Evolutionary conservation across 257 asterid species (phyloP), one percentile per base, ranked within the genome.

Genomic region (Mitragyna speciosa): DNA sequence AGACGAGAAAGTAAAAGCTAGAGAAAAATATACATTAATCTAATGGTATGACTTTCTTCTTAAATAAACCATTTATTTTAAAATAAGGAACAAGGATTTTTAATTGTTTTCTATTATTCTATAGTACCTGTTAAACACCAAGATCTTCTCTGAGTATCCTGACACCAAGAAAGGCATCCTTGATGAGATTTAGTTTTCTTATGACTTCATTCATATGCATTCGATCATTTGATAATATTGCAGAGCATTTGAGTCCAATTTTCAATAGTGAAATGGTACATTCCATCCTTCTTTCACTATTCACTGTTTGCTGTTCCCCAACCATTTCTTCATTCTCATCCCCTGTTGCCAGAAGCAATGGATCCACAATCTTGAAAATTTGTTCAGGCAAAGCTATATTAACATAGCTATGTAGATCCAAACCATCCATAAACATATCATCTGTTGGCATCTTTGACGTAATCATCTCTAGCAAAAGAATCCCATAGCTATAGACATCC

Each of bases 321-420:
- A 30, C 9, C 19, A 6, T 41, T 69, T 41, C 51, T 39, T 16
- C 17, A 10, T 20, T 58, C 0, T 22, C 65, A 6, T 58, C 65
- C 39, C 48, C 30, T 10, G 2, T 17, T 68, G 72, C 4, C 14
- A 68, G 72, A 68, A 36, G 49, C 1, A 1, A 36, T 5, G 72
- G 49, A 24, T 68, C 49, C 1, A 39, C 48, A 26, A 69, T 69
- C 73, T 17, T 22, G 11, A 1, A 2, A 39, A 69, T 31, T 39
- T 39, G 51, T 36, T 16, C 73, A 19, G 51, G 6, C 51, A 69
- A 6, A 19, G n/a, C 48, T 16, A 4, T 39, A 8, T 69, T 36
- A 24, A 39, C 73, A 69, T 69, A 69, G 51, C 39, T 69, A 69
- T 69, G 52, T n/a, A 69, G 30, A 39, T 39, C 73, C 51, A 69